phyloP scores from a whole-genome alignment of 371 early-diverging fungal genomes.

The Capillidium heterosporum region DNA sequence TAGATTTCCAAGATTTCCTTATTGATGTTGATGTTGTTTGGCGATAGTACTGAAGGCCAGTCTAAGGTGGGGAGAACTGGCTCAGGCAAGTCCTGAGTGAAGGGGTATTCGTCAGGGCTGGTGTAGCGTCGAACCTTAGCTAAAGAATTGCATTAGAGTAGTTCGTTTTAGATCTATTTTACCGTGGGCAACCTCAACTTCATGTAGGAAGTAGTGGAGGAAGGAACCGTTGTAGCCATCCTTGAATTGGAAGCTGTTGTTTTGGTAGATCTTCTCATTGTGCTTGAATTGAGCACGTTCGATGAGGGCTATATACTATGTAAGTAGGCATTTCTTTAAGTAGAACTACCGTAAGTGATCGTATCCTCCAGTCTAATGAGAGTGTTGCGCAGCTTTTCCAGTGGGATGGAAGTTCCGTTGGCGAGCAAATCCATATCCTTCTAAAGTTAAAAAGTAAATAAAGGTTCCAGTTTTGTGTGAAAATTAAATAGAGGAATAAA shows the following conservation, averaged over 20 bases:
- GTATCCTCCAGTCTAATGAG: slow-evolving; percentile 85
- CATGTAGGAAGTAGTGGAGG: slow-evolving; percentile 70
- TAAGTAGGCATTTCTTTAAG: neutral
- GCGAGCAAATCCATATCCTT: slow-evolving; percentile 8
- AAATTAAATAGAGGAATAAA: no score
- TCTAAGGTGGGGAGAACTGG: slow-evolving; percentile 71
- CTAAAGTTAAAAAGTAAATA: no score
- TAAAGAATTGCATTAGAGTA: slow-evolving; percentile 11
- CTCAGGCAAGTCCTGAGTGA: slow-evolving; percentile 55
- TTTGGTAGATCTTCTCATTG: slow-evolving; percentile 59
- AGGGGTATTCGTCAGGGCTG: slow-evolving; percentile 91
- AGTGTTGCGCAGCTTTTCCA: slow-evolving; percentile 42
- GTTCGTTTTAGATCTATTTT: slow-evolving; percentile 9
- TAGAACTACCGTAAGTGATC: slow-evolving; percentile 72
- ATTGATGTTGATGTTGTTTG: slow-evolving; percentile 72
- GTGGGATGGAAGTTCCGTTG: slow-evolving; percentile 10
- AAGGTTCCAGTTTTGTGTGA: no score
- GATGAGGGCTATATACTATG: slow-evolving; percentile 29
- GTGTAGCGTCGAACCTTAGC: slow-evolving; percentile 74
- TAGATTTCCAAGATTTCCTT: slow-evolving; percentile 59
- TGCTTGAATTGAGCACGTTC: slow-evolving; percentile 81
- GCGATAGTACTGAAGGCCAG: slow-evolving; percentile 47
- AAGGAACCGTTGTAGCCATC: slow-evolving; percentile 55
- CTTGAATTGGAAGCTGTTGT: slow-evolving; percentile 37
- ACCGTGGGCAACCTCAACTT: slow-evolving; percentile 84